A percentile compares a stretch with the other conserved stretches of the same genome.
Conservation (phyloP, 2,329 filamentous ascomycete species). For the Furcasterigmium sp. region DNA sequence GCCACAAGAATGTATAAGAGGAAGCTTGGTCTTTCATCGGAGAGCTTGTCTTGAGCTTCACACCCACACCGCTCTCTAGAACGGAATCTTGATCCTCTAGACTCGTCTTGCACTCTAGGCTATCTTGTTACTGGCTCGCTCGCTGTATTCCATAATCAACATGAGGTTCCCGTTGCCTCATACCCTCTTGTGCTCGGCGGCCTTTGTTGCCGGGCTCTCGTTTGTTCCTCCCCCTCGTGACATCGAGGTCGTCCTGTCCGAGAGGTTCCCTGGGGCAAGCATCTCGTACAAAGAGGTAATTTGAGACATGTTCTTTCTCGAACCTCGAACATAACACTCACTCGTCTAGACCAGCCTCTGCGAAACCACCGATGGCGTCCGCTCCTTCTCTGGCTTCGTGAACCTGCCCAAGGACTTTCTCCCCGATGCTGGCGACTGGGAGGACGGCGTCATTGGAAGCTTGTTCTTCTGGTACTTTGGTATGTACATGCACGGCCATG, state of each 20-base stretch:
- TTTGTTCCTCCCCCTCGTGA: neutral
- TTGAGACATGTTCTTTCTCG: too few species aligned
- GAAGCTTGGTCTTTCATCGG: too few species aligned
- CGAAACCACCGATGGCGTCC: conserved; percentile 50
- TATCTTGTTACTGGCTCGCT: too few species aligned
- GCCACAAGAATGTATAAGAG: too few species aligned
- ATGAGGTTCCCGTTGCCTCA: too few species aligned
- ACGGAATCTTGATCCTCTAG: too few species aligned
- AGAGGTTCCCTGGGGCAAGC: conserved; percentile 1
- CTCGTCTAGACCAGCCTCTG: conserved; percentile 33
- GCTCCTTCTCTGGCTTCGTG: conserved; percentile 52
- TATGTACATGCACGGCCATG: neutral
- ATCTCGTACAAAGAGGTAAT: conserved; percentile 4
- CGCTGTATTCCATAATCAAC: too few species aligned
- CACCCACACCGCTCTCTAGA: too few species aligned
- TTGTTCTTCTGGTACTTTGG: conserved; percentile 56
- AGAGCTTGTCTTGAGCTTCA: too few species aligned
- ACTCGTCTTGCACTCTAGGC: too few species aligned
- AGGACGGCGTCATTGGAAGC: conserved; percentile 42
- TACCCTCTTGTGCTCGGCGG: too few species aligned
- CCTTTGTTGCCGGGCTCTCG: neutral
- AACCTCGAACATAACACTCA: neutral
- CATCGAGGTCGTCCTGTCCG: neutral
- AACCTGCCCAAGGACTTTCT: conserved; percentile 41
- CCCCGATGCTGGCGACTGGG: conserved; percentile 13